phyloP scores from a whole-genome alignment of 352 stramenopile species.

The Globisporangium canariense region DNA sequence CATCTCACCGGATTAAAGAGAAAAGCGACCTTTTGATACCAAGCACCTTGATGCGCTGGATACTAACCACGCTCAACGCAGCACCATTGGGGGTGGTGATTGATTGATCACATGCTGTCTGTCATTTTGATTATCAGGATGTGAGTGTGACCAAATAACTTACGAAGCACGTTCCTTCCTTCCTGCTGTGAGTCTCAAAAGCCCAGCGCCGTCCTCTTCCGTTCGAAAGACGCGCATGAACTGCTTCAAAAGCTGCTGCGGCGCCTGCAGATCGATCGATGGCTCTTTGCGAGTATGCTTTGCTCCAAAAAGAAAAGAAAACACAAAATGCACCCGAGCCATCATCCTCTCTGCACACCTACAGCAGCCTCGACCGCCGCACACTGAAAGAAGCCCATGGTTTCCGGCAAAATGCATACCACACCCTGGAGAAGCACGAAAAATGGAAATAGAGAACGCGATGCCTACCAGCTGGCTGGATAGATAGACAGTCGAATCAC shows the following conservation, averaged over 20 bases:
- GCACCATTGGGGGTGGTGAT: too few relatives aligned
- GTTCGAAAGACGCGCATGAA: neutral
- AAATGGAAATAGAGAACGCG: conserved; percentile 1
- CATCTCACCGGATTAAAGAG: neutral
- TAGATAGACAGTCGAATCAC: neutral
- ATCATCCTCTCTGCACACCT: neutral
- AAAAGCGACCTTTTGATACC: neutral
- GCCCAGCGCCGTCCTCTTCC: neutral
- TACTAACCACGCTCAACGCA: neutral
- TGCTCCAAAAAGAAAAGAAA: conserved; percentile 1
- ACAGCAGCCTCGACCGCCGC: neutral
- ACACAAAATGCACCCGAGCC: neutral
- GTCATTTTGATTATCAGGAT: neutral
- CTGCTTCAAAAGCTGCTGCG: neutral
- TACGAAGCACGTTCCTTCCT: conserved; percentile 3
- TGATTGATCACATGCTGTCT: neutral
- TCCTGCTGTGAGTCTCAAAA: neutral
- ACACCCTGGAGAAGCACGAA: neutral
- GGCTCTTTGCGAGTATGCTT: neutral
- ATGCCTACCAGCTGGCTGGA: neutral
- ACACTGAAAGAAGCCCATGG: neutral
- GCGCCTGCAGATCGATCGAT: neutral
- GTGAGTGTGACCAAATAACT: conserved; percentile 10
- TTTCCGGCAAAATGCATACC: neutral
- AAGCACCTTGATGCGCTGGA: neutral